phyloP scores from a whole-genome alignment of 2,329 filamentous ascomycete genomes.

The Cladophialophora carrionii region DNA sequence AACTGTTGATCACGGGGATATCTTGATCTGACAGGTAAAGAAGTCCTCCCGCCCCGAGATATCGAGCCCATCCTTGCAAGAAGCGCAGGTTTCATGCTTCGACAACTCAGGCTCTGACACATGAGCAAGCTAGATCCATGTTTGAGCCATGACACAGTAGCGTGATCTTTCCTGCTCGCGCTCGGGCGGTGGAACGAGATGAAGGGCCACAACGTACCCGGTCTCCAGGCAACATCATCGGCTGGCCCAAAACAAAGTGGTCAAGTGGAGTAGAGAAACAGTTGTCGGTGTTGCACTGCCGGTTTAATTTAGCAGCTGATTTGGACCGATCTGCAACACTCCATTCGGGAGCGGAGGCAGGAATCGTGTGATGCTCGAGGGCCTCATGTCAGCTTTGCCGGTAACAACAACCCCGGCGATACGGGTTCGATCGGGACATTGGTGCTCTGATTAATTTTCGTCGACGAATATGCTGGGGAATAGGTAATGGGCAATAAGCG shows the following conservation, averaged over 20 bases:
- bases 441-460: constrained; percentile 13
- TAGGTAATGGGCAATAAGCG: constrained; percentile 21
- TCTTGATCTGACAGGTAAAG: neutral
- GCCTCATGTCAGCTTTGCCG: neutral
- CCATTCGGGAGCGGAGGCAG: neutral
- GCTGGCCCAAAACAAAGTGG: neutral
- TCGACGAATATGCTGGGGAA: neutral
- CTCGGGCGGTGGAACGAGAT: neutral
- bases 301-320: neutral
- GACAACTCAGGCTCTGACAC: too few relatives aligned
- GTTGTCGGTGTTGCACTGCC: neutral
- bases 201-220: neutral
- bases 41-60: neutral
- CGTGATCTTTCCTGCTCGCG: neutral
- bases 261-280: neutral
- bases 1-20: neutral
- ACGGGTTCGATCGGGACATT: constrained; percentile 9
- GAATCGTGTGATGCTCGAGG: neutral
- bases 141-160: neutral
- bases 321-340: neutral
- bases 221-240: neutral
- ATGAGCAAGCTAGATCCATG: neutral
- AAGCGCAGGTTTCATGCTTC: neutral
- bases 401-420: neutral
- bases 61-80: neutral